Percentiles rank a stretch among this genome's conserved stretches.
Conservation (phyloP, 176 grass and related monocot species). For the Juncus effusus region DNA sequence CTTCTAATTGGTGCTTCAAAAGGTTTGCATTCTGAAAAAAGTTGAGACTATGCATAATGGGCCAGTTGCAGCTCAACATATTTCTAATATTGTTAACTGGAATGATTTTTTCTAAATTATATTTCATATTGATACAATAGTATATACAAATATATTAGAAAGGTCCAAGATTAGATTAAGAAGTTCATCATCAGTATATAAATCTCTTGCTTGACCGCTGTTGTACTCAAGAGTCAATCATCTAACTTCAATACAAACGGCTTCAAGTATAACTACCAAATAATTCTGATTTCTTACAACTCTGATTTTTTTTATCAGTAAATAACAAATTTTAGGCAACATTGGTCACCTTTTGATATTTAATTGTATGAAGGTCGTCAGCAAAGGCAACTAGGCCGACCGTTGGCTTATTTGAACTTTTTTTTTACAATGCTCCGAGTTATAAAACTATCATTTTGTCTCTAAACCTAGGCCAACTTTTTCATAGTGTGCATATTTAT, state of each 20-base stretch:
- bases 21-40: too few relatives aligned
- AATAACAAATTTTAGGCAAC: slow-evolving; percentile 7
- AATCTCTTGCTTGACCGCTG: too few relatives aligned
- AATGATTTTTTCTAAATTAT: too few relatives aligned
- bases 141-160: too few relatives aligned
- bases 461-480: slow-evolving; percentile 2
- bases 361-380: background rate
- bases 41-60: too few relatives aligned
- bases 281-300: background rate
- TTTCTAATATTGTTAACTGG: too few relatives aligned
- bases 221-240: background rate
- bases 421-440: slow-evolving; percentile 1
- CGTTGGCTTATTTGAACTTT: slow-evolving; percentile 8
- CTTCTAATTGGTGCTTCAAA: too few relatives aligned
- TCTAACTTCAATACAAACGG: background rate
- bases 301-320: background rate
- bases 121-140: too few relatives aligned
- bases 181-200: too few relatives aligned
- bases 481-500: background rate
- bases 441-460: slow-evolving; percentile 1
- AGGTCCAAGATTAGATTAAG: too few relatives aligned
- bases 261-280: slow-evolving; percentile 11
- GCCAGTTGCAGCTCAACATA: too few relatives aligned
- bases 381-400: slow-evolving; percentile 24
- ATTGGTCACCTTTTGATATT: slow-evolving; percentile 8